These are phyloP conservation scores for Dendrocalamus sinicus DNA, from an alignment of 176 grass and related monocot genomes.

Conservation along the genomic window DNA sequence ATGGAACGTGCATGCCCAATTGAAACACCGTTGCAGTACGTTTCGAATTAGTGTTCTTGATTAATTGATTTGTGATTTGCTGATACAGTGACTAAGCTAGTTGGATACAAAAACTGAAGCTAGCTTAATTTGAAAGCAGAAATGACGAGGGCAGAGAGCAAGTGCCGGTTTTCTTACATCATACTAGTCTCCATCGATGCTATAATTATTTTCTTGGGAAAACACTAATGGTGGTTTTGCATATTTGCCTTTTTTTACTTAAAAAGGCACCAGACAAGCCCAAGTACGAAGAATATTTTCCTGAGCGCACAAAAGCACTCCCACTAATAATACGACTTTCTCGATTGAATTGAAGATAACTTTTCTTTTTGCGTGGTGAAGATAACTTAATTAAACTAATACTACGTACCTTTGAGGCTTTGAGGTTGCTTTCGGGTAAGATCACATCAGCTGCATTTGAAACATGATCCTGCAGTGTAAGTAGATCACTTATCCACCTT, in stretches of 20 bases:
- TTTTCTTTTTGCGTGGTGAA: neutral
- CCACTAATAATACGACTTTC: neutral
- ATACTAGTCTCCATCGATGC: neutral
- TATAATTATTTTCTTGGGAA: neutral
- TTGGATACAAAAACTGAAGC: neutral
- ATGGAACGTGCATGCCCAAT: neutral
- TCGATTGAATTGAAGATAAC: slow-evolving; percentile 7
- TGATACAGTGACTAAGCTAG: neutral
- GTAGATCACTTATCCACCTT: neutral
- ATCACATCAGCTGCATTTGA: neutral
- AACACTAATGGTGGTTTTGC: neutral
- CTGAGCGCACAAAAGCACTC: neutral
- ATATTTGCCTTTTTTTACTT: neutral
- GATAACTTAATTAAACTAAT: slow-evolving; percentile 5
- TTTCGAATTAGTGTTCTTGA: neutral
- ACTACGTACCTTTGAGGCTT: slow-evolving; percentile 1
- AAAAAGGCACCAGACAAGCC: neutral
- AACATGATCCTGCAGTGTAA: neutral
- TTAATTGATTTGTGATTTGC: neutral
- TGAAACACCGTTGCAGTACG: neutral
- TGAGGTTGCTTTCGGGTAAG: slow-evolving; percentile 28
- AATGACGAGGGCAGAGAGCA: neutral
- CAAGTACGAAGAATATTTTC: slow-evolving; percentile 21
- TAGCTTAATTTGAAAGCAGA: neutral
- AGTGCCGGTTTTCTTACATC: neutral